Base-by-base conservation (phyloP, 805 yeast genomes). In the Lipomyces sp. region DNA sequence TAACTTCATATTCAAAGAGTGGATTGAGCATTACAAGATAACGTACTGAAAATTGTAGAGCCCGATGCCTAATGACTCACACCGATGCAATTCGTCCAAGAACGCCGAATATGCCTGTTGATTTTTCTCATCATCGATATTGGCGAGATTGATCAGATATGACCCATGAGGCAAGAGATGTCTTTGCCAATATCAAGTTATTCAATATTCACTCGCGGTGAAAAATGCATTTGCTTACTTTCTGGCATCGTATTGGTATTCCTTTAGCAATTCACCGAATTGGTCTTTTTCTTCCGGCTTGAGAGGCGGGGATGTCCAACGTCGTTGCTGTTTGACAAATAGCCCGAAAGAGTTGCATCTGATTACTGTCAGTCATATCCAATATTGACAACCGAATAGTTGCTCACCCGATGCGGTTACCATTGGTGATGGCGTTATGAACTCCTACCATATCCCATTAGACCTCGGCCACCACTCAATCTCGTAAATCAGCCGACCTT, bases 101-200 rank as follows among this genome's bases (percentile, higher is more conserved):
- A 95, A 89, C 3, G 93, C 88, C 1, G 82, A 87, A 73, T 85
- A 86, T 10, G 97, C 89, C 74, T 90, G 90, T 39, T 81, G 82
- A 64, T 87, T 90, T 76, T 92, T 94, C 67, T 86, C 95, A 1
- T 77, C 77, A 71, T 92, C 97, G 0, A 98, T 97, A 72, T 92
- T 92, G 32, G 96, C 98, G 68, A 95, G 79, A 75, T 95, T 95
- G 75, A 95, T 93, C 73, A 95, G 87, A 76, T 93, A 95, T 32
- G 96, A 92, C 0, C 97, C 98, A 77, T 95, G 99, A 0, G 99
- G 98, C 59, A 95, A 81, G 59, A 92, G 83, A 74, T 93, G 97
- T 5, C 74, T 73, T 29, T 55, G 53, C 34, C 8, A 48, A n/a
- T 53, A 53, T 48, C 5, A 30, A 18, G 29, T 13, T 13, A n/a